A percentile compares a stretch with the other conserved stretches of the same genome.
Conservation (phyloP, 2,329 filamentous ascomycete species). For the Aureobasidium sp. region DNA sequence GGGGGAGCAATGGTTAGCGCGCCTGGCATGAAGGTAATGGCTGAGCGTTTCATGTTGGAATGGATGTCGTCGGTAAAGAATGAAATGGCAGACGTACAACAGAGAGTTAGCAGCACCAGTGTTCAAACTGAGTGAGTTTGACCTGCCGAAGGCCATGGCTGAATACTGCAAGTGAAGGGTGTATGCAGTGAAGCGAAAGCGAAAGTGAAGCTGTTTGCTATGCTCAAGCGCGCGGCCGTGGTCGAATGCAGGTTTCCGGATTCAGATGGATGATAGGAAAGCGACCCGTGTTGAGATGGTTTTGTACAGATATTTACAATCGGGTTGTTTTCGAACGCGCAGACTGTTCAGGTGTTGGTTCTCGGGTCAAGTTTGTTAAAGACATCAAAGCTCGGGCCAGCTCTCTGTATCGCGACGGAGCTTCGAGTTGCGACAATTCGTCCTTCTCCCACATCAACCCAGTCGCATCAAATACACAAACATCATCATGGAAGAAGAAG, state of each 20-base stretch:
- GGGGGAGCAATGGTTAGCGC: slow-evolving; percentile 2
- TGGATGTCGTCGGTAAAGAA: not conserved
- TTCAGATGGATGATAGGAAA: not conserved
- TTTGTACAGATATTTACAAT: not conserved
- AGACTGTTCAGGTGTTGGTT: not conserved
- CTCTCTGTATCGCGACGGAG: not conserved
- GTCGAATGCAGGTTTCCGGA: not conserved
- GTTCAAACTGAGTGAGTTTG: slow-evolving; percentile 46
- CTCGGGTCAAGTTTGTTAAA: not conserved
- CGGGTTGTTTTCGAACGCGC: not conserved
- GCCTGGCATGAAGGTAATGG: slow-evolving; percentile 3
- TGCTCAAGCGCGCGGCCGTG: not conserved
- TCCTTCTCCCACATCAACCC: not conserved
- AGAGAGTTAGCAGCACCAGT: slow-evolving; percentile 37
- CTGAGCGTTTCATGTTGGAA: not conserved
- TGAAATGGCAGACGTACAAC: slow-evolving; percentile 21
- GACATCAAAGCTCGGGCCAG: not conserved
- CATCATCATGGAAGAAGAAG: slow-evolving; percentile 40
- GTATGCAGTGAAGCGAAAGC: not conserved
- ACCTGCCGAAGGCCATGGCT: slow-evolving; percentile 36
- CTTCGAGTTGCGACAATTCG: not conserved
- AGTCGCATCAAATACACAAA: not conserved
- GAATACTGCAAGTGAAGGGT: not conserved
- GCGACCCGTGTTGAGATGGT: not conserved
- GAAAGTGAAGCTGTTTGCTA: not conserved